Conservation (phyloP, 2,329 filamentous ascomycete species). For the Diaporthe ilicicola region DNA sequence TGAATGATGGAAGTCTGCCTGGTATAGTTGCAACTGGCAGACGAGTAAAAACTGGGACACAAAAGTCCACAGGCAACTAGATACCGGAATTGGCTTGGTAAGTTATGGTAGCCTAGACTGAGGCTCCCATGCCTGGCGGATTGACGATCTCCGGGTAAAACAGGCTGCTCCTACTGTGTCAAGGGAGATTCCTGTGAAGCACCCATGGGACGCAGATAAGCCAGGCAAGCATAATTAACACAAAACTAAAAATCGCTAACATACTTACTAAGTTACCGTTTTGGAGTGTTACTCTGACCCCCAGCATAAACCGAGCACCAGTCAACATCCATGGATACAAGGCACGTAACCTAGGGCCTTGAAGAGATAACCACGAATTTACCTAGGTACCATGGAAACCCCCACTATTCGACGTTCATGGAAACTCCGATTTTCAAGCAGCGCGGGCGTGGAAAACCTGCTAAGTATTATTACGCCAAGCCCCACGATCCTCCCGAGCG, state of each 20-base stretch:
- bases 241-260: neutral
- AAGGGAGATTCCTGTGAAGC: neutral
- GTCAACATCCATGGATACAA: too few species aligned
- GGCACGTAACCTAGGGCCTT: neutral
- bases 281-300: neutral
- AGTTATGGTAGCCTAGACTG: constrained; percentile 11
- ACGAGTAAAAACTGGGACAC: neutral
- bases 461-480: constrained; percentile 20
- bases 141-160: neutral
- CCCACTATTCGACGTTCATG: neutral
- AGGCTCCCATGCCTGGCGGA: neutral
- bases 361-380: neutral
- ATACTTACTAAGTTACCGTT: neutral
- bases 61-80: neutral
- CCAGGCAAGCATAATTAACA: too few species aligned
- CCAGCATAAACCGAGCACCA: too few species aligned
- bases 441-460: neutral
- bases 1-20: neutral
- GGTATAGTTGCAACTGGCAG: neutral
- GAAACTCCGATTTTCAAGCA: constrained; percentile 5
- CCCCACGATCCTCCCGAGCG: neutral
- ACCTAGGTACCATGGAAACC: neutral
- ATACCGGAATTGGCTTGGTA: neutral
- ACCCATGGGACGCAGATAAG: neutral
- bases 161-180: neutral